phyloP scores from a whole-genome alignment of 768 basidiomycete genomes.

The Boletus vinaceobasis region DNA sequence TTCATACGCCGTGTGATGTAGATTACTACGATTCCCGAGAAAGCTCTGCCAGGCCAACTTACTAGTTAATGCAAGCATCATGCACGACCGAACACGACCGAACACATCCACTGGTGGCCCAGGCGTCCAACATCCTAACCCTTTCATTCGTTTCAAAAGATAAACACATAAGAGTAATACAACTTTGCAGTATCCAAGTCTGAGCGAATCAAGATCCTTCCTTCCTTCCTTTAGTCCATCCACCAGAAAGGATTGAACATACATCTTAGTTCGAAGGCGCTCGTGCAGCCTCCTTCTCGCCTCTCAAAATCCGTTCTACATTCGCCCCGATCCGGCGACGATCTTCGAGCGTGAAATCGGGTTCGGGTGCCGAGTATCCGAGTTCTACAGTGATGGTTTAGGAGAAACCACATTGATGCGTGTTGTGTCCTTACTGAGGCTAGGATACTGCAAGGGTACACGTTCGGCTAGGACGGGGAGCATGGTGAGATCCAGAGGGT shows the following conservation, averaged over 20 bases:
- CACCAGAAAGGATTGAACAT: too few relatives aligned
- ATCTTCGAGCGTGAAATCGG: conserved; percentile 54
- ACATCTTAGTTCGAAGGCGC: conserved; percentile 41
- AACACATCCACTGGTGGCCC: not conserved
- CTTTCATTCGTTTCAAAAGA: not conserved
- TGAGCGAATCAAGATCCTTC: not conserved
- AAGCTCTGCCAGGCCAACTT: too few relatives aligned
- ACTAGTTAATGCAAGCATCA: not conserved
- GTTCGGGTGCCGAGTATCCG: conserved; percentile 59
- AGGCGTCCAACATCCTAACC: not conserved
- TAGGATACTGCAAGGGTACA: conserved; percentile 67
- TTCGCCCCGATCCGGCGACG: conserved; percentile 57
- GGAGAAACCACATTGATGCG: not conserved
- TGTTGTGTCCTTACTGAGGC: conserved; percentile 46
- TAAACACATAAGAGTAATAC: not conserved
- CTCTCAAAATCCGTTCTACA: conserved; percentile 53
- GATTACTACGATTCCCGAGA: too few relatives aligned
- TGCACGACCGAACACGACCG: not conserved
- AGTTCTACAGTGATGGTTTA: conserved; percentile 42
- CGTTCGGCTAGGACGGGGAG: conserved; percentile 51
- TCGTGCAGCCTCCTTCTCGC: conserved; percentile 66
- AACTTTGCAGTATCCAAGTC: not conserved
- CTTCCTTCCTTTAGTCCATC: not conserved
- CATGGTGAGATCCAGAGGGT: conserved; percentile 58
- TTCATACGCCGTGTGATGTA: too few relatives aligned